Evolutionary conservation across 2,329 filamentous ascomycete genomes (phyloP).

Genomic region (Spiromastix sp.): DNA sequence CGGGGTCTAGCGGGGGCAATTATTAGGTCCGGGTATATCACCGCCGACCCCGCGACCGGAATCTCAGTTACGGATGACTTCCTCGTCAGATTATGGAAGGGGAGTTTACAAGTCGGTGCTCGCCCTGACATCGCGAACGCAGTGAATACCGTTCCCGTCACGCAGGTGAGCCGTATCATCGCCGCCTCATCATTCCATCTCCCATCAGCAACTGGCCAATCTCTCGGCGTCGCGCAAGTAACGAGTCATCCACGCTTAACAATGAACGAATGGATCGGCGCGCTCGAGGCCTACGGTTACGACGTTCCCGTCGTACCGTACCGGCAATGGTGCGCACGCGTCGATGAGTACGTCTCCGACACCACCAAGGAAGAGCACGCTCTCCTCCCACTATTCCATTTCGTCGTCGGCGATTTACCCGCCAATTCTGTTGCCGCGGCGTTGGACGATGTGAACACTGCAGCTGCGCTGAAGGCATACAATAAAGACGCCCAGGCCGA

Average conservation of each 20-base stretch:
- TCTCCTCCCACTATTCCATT: constrained; percentile 64
- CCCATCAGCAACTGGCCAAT: constrained; percentile 36
- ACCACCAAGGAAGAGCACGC: constrained; percentile 58
- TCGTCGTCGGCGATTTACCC: constrained; percentile 60
- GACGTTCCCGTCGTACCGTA: constrained; percentile 57
- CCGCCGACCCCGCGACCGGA: constrained; percentile 61
- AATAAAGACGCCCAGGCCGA: constrained; percentile 48
- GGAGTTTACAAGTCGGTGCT: constrained; percentile 66
- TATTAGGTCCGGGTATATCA: constrained; percentile 75
- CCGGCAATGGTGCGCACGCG: constrained; percentile 53
- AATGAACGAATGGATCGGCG: constrained; percentile 66
- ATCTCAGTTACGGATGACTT: constrained; percentile 80
- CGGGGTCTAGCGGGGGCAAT: constrained; percentile 67
- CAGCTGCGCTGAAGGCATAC: constrained; percentile 53
- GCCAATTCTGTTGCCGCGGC: constrained; percentile 60
- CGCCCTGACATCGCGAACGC: constrained; percentile 75
- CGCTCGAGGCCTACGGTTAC: constrained; percentile 65
- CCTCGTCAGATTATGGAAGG: constrained; percentile 75
- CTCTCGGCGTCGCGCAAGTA: constrained; percentile 55
- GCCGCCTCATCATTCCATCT: constrained; percentile 62
- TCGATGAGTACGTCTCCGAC: constrained; percentile 58
- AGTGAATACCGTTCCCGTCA: constrained; percentile 80
- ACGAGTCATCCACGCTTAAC: constrained; percentile 69
- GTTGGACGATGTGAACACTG: constrained; percentile 62
- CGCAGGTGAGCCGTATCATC: constrained; percentile 71